Evolutionary conservation across 352 stramenopile species (phyloP), one percentile per base, ranked within the genome.

Genomic region (Globisporangium acanthophoron): DNA sequence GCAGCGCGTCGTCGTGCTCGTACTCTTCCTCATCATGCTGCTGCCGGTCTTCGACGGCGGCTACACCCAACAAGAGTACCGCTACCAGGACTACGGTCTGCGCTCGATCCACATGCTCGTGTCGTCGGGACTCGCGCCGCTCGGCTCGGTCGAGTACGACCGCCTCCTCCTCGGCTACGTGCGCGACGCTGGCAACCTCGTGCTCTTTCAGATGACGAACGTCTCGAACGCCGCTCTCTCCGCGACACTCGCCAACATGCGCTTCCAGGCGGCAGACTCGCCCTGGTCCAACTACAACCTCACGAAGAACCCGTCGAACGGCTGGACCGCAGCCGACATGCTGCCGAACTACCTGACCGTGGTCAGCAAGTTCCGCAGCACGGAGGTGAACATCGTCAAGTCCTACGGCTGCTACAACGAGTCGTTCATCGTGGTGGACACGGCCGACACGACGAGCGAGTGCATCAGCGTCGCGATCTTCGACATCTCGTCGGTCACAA

Each of bases 21-120:
- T 96, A 46, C 76, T 97, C 24, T 94, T 96, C 43, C 77, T 97
- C 50, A 70, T 96, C 52, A 90, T 96, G 65, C 58, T 96, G 39
- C 71, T 97, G n/a, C 88, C 89, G 3, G 66, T 90, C 6, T 94
- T 96, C 56, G 83, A 96, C 43, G 82, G 85, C 12, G 78, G 86
- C 27, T 92, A 92, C 61, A 78, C 59, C 5, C 73, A 93, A 41
- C 63, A 85, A 41, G 77, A 90, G 8, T 92, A 94, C 58, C 78
- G 82, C 8, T 90, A 93, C 58, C 87, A 97, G 67, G 78, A 96
- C 45, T 89, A 95, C 29, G 85, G 85, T 0, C 64, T 97, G 20
- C 82, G 72, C 50, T 75, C 82, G 52, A 87, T 88, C 45, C 88
- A 89, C 71, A 79, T 81, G 59, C 55, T 86, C 21, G 59, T 91